These are phyloP conservation scores for Auricularia auricula-judae DNA, from an alignment of 768 basidiomycete genomes.

Conservation along the genomic window DNA sequence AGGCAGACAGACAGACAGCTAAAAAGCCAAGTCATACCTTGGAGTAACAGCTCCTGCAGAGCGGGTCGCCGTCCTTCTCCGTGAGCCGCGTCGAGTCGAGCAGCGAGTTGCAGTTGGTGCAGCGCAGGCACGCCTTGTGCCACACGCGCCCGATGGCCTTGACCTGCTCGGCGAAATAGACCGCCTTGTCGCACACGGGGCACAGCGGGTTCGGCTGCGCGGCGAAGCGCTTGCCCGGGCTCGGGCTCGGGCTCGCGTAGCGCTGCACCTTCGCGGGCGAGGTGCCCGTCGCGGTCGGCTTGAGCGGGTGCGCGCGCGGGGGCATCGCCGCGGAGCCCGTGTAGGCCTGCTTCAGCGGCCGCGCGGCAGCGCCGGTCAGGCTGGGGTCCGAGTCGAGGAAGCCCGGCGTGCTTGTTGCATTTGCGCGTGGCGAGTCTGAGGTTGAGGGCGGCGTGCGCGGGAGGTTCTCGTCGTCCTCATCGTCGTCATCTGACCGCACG, in stretches of 20 bases:
- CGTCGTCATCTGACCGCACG: no score
- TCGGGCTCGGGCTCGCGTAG: neutral
- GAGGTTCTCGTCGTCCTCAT: no score
- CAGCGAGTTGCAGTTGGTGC: constrained; percentile 52
- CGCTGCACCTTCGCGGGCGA: neutral
- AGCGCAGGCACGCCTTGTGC: constrained; percentile 71
- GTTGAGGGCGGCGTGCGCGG: no score
- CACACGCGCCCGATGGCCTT: constrained; percentile 74
- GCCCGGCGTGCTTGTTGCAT: no score
- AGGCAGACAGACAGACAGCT: neutral
- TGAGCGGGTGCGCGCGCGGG: constrained; percentile 13
- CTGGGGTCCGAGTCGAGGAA: no score
- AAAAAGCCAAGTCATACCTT: constrained; percentile 31
- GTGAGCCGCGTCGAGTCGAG: constrained; percentile 65
- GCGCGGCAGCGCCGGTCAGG: no score
- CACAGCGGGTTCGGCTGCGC: constrained; percentile 34
- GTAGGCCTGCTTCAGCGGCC: no score
- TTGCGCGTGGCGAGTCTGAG: no score
- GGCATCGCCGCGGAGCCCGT: neutral
- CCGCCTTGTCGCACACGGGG: constrained; percentile 58
- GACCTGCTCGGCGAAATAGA: constrained; percentile 82
- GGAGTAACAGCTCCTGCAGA: constrained; percentile 62
- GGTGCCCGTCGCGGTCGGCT: constrained; percentile 46
- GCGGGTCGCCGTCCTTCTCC: constrained; percentile 64
- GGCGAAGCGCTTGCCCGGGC: neutral